Percentiles rank a stretch among this genome's conserved stretches.
phyloP scores from a whole-genome alignment of 169 alveolate genomes.

The Plasmodium vivax region DNA sequence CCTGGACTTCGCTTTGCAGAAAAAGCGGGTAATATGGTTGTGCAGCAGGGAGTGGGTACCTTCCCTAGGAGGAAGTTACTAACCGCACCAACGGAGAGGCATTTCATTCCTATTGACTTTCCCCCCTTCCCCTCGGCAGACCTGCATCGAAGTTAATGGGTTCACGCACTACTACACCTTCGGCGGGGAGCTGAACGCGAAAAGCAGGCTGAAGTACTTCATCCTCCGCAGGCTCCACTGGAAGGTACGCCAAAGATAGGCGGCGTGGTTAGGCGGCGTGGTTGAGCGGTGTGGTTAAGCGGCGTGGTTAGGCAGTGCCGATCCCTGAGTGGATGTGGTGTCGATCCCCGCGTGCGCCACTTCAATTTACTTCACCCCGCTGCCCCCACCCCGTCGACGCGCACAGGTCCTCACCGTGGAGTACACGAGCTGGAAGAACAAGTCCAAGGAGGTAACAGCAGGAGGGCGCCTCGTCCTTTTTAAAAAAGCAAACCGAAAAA shows the following conservation, averaged over 20 bases:
- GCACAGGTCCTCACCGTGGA: slow-evolving; percentile 48
- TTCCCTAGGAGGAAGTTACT: background rate
- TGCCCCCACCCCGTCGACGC: background rate
- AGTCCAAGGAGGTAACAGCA: slow-evolving; percentile 59
- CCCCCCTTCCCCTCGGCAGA: background rate
- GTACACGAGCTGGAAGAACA: slow-evolving; percentile 69
- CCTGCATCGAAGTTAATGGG: slow-evolving; percentile 64
- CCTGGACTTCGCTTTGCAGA: slow-evolving; percentile 41
- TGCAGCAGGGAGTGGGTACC: background rate
- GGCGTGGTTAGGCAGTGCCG: too few relatives aligned
- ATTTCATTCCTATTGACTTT: background rate
- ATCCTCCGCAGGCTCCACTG: slow-evolving; percentile 44
- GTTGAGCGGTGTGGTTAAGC: too few relatives aligned
- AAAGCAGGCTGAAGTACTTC: slow-evolving; percentile 30
- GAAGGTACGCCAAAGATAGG: too few relatives aligned
- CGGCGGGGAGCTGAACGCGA: slow-evolving; percentile 32
- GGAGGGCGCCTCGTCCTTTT: background rate
- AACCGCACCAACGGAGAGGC: background rate
- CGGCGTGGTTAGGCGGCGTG: too few relatives aligned
- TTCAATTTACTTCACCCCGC: background rate
- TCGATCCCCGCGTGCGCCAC: background rate
- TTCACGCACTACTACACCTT: slow-evolving; percentile 70
- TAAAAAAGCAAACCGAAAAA: slow-evolving; percentile 5
- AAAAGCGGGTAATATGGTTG: slow-evolving; percentile 20
- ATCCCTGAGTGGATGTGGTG: too few relatives aligned